phyloP scores from a whole-genome alignment of 805 yeast species.

The Ascoidea rubescens region DNA sequence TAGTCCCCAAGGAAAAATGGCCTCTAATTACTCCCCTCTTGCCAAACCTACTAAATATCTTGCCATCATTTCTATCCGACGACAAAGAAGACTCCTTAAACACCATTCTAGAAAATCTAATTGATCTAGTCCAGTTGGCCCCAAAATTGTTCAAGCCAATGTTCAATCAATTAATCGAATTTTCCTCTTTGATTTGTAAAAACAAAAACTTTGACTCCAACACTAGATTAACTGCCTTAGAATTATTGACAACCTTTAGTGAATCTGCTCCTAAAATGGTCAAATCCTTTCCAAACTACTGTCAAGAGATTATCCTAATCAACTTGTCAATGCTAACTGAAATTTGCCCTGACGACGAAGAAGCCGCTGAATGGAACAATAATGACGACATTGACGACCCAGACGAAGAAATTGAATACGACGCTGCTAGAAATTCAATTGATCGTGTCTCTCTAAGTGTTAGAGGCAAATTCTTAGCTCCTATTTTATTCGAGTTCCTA shows the following conservation, averaged over 20 bases:
- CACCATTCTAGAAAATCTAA: slow-evolving; percentile 75
- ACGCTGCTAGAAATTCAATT: slow-evolving; percentile 87
- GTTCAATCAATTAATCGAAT: slow-evolving; percentile 79
- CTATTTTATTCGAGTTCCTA: slow-evolving; percentile 73
- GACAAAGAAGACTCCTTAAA: slow-evolving; percentile 77
- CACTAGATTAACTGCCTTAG: slow-evolving; percentile 79
- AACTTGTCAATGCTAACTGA: slow-evolving; percentile 84
- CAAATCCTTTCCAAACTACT: slow-evolving; percentile 59
- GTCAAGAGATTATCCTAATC: slow-evolving; percentile 54
- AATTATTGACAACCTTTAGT: slow-evolving; percentile 77
- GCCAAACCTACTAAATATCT: slow-evolving; percentile 73
- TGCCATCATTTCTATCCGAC: slow-evolving; percentile 69
- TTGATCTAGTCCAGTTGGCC: slow-evolving; percentile 83
- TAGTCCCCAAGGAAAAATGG: slow-evolving; percentile 72
- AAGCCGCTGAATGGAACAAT: slow-evolving; percentile 75
- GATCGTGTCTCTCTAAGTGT: slow-evolving; percentile 80
- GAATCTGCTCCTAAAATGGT: slow-evolving; percentile 96
- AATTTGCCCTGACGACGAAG: slow-evolving; percentile 80
- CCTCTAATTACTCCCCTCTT: slow-evolving; percentile 58
- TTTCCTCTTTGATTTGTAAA: slow-evolving; percentile 72
- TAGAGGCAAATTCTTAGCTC: slow-evolving; percentile 73
- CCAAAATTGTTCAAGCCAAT: slow-evolving; percentile 89
- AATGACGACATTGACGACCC: slow-evolving; percentile 70
- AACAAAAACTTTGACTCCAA: slow-evolving; percentile 54
- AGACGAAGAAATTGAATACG: slow-evolving; percentile 66